A percentile compares a stretch with the other conserved stretches of the same genome.
These are phyloP conservation scores for Dendrobium huoshanense DNA, from an alignment of 106 monocot genomes.

Conservation along the genomic window DNA sequence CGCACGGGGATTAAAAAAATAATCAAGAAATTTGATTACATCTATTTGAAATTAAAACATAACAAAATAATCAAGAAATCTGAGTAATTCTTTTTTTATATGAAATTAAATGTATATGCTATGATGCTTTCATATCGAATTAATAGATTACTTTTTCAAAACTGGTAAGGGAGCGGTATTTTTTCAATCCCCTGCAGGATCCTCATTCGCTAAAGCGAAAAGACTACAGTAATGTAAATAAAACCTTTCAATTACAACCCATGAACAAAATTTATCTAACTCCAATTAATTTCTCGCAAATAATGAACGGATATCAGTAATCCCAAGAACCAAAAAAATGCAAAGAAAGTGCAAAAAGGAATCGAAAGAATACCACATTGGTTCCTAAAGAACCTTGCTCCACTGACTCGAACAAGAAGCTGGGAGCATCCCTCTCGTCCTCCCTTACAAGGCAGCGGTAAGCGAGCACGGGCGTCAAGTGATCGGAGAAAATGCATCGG, in stretches of 20 bases:
- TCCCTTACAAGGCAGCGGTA: slow-evolving; percentile 38
- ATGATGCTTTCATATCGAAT: too few relatives aligned
- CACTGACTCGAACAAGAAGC: slow-evolving; percentile 65
- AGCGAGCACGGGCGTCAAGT: slow-evolving; percentile 39
- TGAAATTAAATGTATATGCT: too few relatives aligned
- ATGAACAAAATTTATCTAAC: neutral
- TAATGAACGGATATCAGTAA: neutral
- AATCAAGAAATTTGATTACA: neutral
- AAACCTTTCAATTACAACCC: neutral
- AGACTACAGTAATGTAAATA: too few relatives aligned
- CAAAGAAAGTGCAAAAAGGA: neutral
- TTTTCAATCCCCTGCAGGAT: too few relatives aligned
- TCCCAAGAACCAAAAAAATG: neutral
- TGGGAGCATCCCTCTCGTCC: slow-evolving; percentile 47
- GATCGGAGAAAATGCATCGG: slow-evolving; percentile 35
- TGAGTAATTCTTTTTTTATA: too few relatives aligned
- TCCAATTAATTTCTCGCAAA: neutral
- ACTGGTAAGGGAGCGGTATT: too few relatives aligned
- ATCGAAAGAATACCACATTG: slow-evolving; percentile 29
- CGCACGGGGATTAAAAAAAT: neutral
- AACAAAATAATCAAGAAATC: too few relatives aligned
- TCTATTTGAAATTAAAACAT: neutral
- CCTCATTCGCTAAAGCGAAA: too few relatives aligned
- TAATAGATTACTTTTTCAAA: too few relatives aligned
- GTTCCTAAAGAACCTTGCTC: slow-evolving; percentile 35